Conservation (phyloP, 306 rosid species). For the Cucumis sativus region Cucumber_9930_V3 NC_026656.2:11358001-11358500, state of each 20-base stretch:
- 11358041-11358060: background rate
- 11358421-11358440: background rate
- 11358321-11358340: too few relatives aligned
- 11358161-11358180: conserved; percentile 5
- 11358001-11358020: background rate
- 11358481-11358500: conserved; percentile 3
- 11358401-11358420: too few relatives aligned
- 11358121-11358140: background rate
- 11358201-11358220: background rate
- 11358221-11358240: conserved; percentile 1
- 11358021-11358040: background rate
- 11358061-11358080: background rate
- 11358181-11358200: background rate
- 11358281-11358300: background rate
- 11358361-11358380: too few relatives aligned
- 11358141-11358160: conserved; percentile 1
- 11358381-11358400: too few relatives aligned
- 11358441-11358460: background rate
- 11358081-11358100: background rate
- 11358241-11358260: background rate
- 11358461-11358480: background rate
- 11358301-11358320: too few relatives aligned
- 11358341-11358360: too few relatives aligned
- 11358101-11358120: background rate
- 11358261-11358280: background rate